phyloP scores from a whole-genome alignment of 352 stramenopile species.

The Halophytophthora batemanensis region DNA sequence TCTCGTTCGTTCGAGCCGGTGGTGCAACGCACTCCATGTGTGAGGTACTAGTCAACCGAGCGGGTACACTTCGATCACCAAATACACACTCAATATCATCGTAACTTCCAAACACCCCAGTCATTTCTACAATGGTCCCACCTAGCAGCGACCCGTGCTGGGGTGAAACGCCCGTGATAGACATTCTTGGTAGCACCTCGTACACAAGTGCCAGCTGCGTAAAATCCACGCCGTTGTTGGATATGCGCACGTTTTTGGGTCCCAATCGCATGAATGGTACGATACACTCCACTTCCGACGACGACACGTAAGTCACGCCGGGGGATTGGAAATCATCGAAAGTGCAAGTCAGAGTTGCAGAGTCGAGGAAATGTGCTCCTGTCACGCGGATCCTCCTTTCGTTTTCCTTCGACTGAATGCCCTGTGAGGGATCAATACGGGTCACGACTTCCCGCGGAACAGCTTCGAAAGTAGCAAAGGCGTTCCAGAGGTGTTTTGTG shows the following conservation, averaged over 20 bases:
- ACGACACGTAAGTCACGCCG: constrained; percentile 38
- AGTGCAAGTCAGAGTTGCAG: constrained; percentile 31
- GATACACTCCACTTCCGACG: constrained; percentile 44
- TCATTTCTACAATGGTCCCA: constrained; percentile 35
- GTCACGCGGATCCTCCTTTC: constrained; percentile 29
- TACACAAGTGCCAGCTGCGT: constrained; percentile 16
- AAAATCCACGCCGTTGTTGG: constrained; percentile 66
- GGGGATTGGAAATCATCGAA: constrained; percentile 35
- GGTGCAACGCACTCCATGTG: constrained; percentile 35
- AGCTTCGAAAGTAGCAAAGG: constrained; percentile 31
- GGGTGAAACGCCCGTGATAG: constrained; percentile 31
- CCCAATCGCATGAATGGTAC: constrained; percentile 48
- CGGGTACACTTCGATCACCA: constrained; percentile 21
- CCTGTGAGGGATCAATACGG: constrained; percentile 20
- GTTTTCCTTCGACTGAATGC: constrained; percentile 15
- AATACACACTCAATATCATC: constrained; percentile 43
- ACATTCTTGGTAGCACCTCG: constrained; percentile 34
- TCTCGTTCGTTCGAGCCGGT: constrained; percentile 4
- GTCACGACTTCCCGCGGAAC: constrained; percentile 32
- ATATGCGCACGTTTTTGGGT: constrained; percentile 34
- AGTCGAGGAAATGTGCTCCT: constrained; percentile 54
- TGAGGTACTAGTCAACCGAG: constrained; percentile 22
- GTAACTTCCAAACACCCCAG: constrained; percentile 33
- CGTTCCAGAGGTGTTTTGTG: constrained; percentile 14
- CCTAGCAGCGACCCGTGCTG: constrained; percentile 25